phyloP scores from a whole-genome alignment of 176 grass and related monocot genomes.

The Pontederia crassipes region DNA sequence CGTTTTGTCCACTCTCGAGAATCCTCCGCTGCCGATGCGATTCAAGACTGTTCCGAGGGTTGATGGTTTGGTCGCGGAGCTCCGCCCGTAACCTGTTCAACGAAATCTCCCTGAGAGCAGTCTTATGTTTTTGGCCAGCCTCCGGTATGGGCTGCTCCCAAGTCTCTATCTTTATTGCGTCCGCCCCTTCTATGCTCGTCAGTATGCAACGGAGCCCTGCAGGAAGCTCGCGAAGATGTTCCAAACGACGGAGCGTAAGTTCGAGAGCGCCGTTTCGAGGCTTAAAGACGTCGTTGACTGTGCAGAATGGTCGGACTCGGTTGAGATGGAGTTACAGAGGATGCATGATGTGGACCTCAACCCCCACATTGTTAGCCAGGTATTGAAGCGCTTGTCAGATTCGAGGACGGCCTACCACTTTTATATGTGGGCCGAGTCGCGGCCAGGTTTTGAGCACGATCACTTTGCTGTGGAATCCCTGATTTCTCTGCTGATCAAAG shows the following conservation, averaged over 20 bases:
- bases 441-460: constrained; percentile 35
- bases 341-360: constrained; percentile 35
- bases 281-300: constrained; percentile 27
- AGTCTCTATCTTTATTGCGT: neutral
- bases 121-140: constrained; percentile 62
- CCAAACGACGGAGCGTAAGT: neutral
- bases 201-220: neutral
- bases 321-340: constrained; percentile 39
- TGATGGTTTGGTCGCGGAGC: constrained; percentile 15
- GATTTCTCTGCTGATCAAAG: constrained; percentile 40
- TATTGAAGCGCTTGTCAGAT: constrained; percentile 41
- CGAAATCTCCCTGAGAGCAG: constrained; percentile 22
- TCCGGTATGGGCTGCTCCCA: constrained; percentile 15
- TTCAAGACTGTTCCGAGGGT: neutral
- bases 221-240: constrained; percentile 21
- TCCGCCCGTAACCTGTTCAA: constrained; percentile 31
- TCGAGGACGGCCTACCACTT: constrained; percentile 38
- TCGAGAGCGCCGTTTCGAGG: constrained; percentile 4
- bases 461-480: constrained; percentile 38
- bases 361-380: constrained; percentile 40
- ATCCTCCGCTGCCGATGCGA: no score
- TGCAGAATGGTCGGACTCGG: constrained; percentile 18
- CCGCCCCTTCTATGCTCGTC: constrained; percentile 2
- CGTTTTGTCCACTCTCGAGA: no score
- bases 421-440: constrained; percentile 55